Conservation (phyloP, 352 stramenopile genomes). For the Phytophthora capsici region DNA sequence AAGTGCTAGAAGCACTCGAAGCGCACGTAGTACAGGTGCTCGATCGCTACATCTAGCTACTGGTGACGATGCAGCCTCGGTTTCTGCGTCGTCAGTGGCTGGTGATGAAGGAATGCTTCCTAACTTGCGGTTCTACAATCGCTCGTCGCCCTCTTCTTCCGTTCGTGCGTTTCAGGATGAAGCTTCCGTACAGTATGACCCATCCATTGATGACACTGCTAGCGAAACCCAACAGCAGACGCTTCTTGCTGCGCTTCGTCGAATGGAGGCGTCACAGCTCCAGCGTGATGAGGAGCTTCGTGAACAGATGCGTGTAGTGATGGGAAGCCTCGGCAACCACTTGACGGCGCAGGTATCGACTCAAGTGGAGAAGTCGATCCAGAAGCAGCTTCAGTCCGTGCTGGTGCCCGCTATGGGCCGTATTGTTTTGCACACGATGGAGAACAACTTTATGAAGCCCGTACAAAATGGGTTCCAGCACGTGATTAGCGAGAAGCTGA, state of each 20-base stretch:
- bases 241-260: slow-evolving; percentile 63
- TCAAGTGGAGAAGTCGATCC: slow-evolving; percentile 85
- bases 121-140: slow-evolving; percentile 68
- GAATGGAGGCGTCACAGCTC: slow-evolving; percentile 72
- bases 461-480: slow-evolving; percentile 83
- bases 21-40: slow-evolving; percentile 32
- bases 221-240: slow-evolving; percentile 64
- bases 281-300: slow-evolving; percentile 76
- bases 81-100: slow-evolving; percentile 51
- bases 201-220: slow-evolving; percentile 71
- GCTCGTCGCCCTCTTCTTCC: slow-evolving; percentile 82
- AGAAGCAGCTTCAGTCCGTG: slow-evolving; percentile 84
- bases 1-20: slow-evolving; percentile 44
- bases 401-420: slow-evolving; percentile 85
- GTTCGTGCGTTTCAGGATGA: slow-evolving; percentile 83
- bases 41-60: slow-evolving; percentile 43
- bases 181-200: slow-evolving; percentile 68
- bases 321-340: slow-evolving; percentile 63
- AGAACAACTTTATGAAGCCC: slow-evolving; percentile 90
- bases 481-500: slow-evolving; percentile 72
- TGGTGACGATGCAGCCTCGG: slow-evolving; percentile 46
- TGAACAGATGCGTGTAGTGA: slow-evolving; percentile 71
- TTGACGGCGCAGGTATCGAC: slow-evolving; percentile 62
- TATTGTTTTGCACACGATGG: slow-evolving; percentile 89
- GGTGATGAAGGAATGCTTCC: slow-evolving; percentile 58